Evolutionary conservation across 768 basidiomycete genomes (phyloP), one percentile per base, ranked within the genome.

Genomic region (Mrakia hoshinonis): DNA sequence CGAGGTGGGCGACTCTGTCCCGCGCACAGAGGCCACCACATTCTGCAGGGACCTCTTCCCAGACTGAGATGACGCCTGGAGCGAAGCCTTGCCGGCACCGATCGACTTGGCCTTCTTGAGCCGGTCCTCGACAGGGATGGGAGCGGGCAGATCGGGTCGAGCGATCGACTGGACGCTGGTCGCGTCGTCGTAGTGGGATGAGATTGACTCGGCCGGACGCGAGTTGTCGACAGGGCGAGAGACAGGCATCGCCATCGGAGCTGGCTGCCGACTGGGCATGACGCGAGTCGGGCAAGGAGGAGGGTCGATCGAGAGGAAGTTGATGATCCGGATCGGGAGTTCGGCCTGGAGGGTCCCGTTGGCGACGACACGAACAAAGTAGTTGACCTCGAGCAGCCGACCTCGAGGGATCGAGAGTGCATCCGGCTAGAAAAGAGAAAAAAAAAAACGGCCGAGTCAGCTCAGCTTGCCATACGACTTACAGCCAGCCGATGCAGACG

Each of bases 251-350:
- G 36, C 26, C 1, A 61, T 43, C 13, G 55, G 34, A 46, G 11
- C 26, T 4, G 36, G 4, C 22, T 38, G 46, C 11, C 24, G 58
- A 2, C 48, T 18, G 52, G 61, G 46, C 6, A 55, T 22, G n/a
- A 55, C 31, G 11, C 52, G 65, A 34, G 55, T 54, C 11, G 64
- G 36, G 26, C 74, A 68, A 15, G 75, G 87, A 15, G 88, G 88
- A 26, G 91, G 90, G 78, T 94, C 91, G 74, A 96, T 82, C 15
- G 92, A 93, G 36, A 92, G 79, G 80, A 91, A 90, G 77, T 88
- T 92, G 81, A 92, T 82, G 75, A 94, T 85, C 22, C 84, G 83
- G 74, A 92, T 81, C 0, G 92, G 92, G 11, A 93, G 78, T 26
- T 85, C 85, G 72, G 88, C 88, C 68, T 84, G 83, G 38, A 91